These are phyloP conservation scores for Meyerozyma sp. DNA, from an alignment of 1,139 yeast species.

Conservation along the genomic window DNA sequence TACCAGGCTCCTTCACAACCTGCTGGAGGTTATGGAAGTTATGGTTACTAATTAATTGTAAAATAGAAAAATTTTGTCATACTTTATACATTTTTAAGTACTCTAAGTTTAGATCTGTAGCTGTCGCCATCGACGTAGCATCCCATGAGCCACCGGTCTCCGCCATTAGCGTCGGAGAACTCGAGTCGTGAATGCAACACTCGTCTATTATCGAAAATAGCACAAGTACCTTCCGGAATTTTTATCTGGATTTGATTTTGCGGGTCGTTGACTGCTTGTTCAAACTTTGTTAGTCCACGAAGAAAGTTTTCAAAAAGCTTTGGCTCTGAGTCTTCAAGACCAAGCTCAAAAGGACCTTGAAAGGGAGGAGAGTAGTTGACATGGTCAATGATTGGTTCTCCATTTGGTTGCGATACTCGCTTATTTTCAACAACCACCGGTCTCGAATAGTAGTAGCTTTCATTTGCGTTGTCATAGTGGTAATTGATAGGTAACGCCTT, in stretches of 20 bases:
- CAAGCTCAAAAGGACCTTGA: conserved; percentile 72
- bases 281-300: conserved; percentile 58
- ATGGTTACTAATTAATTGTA: conserved; percentile 19
- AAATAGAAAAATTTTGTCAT: neutral
- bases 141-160: conserved; percentile 70
- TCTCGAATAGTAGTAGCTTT: conserved; percentile 59
- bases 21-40: conserved; percentile 21
- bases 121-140: conserved; percentile 74
- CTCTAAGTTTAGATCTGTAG: conserved; percentile 57
- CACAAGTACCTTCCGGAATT: conserved; percentile 59
- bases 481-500: conserved; percentile 62
- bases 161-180: conserved; percentile 50
- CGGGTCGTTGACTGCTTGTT: conserved; percentile 50
- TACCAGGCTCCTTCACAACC: conserved; percentile 15
- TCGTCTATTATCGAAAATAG: conserved; percentile 69
- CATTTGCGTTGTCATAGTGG: conserved; percentile 62
- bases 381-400: conserved; percentile 23
- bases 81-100: conserved; percentile 9
- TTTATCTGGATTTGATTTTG: conserved; percentile 53
- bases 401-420: conserved; percentile 29
- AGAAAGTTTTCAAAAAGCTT: conserved; percentile 45
- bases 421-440: conserved; percentile 55
- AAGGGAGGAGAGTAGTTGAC: conserved; percentile 82
- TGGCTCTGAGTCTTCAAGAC: conserved; percentile 28
- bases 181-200: conserved; percentile 64